Evolutionary conservation across 345 rosid genomes (phyloP), one percentile per base, ranked within the genome.

Genomic region (Sonneratia caseolaris): DNA sequence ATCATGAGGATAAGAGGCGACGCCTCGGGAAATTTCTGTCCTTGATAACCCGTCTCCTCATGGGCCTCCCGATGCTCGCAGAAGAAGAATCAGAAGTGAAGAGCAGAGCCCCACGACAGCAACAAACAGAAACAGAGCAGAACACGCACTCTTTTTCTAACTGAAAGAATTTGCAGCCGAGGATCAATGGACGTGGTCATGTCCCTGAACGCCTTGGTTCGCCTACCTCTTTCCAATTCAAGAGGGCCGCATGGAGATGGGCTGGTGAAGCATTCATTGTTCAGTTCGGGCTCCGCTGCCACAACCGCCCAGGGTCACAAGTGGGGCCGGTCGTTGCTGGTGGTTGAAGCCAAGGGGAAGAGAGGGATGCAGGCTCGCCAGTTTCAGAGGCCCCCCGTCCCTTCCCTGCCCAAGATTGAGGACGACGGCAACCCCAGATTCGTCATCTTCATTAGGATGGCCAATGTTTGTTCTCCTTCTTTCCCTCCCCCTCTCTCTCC

Each of bases 351-450:
- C n/a, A 93, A 89, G 71, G 97, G 98, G 22, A 89, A 85, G 79
- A 85, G 78, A 76, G 96, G 96, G 75, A 88, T 87, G 91, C 84
- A 82, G 45, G 77, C 89, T 22, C 95, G 95, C 72, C 98, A 88
- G 85, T 84, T 85, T 77, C 95, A 83, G 76, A 84, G 86, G 67
- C 76, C 87, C 6, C 87, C 86, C 0, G 72, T 86, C 57, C 98
- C 97, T 70, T 68, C 87, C 51, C 74, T 94, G 84, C 98, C 98
- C 75, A 91, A 89, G 83, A 76, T 94, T 83, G 97, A 91, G 84
- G 97, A 94, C 27, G 98, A 94, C 36, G 98, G 97, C 40, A 89
- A 88, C 80, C 98, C 97, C 64, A 83, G 81, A 61, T 94, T 94
- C 74, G 89, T 94, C 70, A 82, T 94, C 86, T 94, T 91, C 87